Base-by-base conservation (phyloP, 495 filamentous ascomycete species). In the Aspergillus sclerotioniger region DNA sequence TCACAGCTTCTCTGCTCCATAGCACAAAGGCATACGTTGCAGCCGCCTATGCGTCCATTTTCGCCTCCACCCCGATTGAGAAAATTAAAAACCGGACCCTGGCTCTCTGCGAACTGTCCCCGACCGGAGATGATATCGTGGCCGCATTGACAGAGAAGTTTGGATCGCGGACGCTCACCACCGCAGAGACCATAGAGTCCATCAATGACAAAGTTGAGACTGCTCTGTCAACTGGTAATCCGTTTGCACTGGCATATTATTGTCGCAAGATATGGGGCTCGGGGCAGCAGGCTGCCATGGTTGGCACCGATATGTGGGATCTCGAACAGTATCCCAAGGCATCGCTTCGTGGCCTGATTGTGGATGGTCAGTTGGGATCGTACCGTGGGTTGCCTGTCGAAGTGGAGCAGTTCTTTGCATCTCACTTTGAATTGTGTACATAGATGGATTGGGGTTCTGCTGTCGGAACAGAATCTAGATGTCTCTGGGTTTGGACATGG, bases 11-110 rank as follows among this genome's bases (percentile, higher is more conserved):
- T 19, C 50, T 44, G 46, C 17, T 50, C 44, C 28, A 50, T 54
- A 62, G 66, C 49, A 66, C 66, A 3, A 37, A 52, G 13, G 19
- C 46, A 9, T 68, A 68, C 44, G 60, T 68, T 13, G 58, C 60
- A 19, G 54, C 59, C 9, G 58, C 58, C 31, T 66, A 68, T 46
- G 58, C 54, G 0, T 13, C 16, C 19, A 62, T 68, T 3, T 64
- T 68, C 19, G 35, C 66, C 28, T 29, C 41, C 10, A 68, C 47
- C 10, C 60, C 66, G 20, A 62, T 63, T 25, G 2, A 29, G 8
- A 5, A 32, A 25, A 37, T 64, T 1, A 37, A 62, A 21, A 55
- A 55, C 17, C 59, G 55, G 4, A 47, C 31, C 17, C 35, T 67
- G 19, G 51, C 44, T 8, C 45, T 67, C 9, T 60, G 59, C 16